Evolutionary conservation across 306 rosid species (phyloP).

Genomic region (Trifolium pratense): DNA sequence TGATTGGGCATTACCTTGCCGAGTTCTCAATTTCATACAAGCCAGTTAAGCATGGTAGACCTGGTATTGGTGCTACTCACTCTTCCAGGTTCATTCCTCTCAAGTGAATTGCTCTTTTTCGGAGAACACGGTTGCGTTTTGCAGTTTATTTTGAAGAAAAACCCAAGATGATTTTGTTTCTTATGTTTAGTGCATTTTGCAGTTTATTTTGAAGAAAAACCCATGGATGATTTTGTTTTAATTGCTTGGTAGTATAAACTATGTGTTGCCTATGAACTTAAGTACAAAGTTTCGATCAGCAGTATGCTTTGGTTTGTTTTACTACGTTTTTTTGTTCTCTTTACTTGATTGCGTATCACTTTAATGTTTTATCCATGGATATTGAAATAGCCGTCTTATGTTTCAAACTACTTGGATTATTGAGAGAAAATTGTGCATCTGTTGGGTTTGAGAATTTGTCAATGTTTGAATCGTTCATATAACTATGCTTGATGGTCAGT

Average conservation of each 20-base stretch:
- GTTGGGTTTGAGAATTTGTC: no score
- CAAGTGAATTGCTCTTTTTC: slow-evolving; percentile 55
- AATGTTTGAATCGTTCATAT: no score
- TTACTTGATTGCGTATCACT: background rate
- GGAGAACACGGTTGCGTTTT: slow-evolving; percentile 17
- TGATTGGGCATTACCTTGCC: slow-evolving; percentile 90
- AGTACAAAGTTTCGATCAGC: background rate
- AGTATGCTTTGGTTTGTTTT: slow-evolving; percentile 18
- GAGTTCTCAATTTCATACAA: slow-evolving; percentile 95
- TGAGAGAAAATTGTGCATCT: no score
- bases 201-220: no score
- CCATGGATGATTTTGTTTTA: background rate
- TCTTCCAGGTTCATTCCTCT: slow-evolving; percentile 97
- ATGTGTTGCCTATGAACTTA: slow-evolving; percentile 41
- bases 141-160: slow-evolving; percentile 30
- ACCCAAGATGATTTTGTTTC: slow-evolving; percentile 41
- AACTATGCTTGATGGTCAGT: no score
- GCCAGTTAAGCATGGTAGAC: slow-evolving; percentile 96
- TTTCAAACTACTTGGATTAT: no score
- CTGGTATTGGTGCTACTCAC: slow-evolving; percentile 99
- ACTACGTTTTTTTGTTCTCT: background rate
- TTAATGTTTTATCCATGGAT: no score
- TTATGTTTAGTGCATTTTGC: background rate
- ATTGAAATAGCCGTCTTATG: no score
- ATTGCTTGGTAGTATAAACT: background rate